Percentiles rank a stretch among this genome's conserved stretches.
Conservation (phyloP, 345 rosid genomes). For the Capsella bursapastoris region DNA sequence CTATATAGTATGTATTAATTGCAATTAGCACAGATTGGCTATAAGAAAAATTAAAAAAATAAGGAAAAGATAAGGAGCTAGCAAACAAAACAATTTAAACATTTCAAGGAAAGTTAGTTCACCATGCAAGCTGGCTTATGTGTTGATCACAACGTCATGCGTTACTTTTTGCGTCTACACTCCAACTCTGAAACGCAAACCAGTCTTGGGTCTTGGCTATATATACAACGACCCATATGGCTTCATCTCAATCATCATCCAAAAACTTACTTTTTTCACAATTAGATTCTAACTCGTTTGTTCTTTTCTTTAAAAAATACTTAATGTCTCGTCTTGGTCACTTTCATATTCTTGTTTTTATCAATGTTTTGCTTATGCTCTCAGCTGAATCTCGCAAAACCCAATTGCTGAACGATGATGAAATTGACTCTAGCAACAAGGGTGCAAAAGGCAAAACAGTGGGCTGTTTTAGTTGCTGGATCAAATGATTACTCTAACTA, state of each 20-base stretch:
- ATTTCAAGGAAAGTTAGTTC: slow-evolving; percentile 37
- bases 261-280: background rate
- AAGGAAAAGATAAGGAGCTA: slow-evolving; percentile 20
- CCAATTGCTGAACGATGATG: background rate
- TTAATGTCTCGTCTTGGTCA: slow-evolving; percentile 34
- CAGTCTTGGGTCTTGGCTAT: background rate
- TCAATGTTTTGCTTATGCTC: slow-evolving; percentile 32
- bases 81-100: slow-evolving; percentile 30
- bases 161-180: slow-evolving; percentile 39
- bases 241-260: slow-evolving; percentile 14
- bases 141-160: slow-evolving; percentile 37
- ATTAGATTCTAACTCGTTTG: background rate
- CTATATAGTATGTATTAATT: slow-evolving; percentile 4
- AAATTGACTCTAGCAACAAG: slow-evolving; percentile 11
- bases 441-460: slow-evolving; percentile 47
- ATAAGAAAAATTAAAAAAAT: background rate
- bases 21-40: background rate
- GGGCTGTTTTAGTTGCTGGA: slow-evolving; percentile 84
- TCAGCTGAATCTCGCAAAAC: slow-evolving; percentile 32
- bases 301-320: too few species aligned
- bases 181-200: slow-evolving; percentile 20
- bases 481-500: slow-evolving; percentile 57
- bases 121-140: slow-evolving; percentile 23
- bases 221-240: background rate
- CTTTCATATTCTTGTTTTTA: slow-evolving; percentile 30